Evolutionary conservation across 2,329 filamentous ascomycete species (phyloP).

Genomic region (Blastomyces parvus): DNA sequence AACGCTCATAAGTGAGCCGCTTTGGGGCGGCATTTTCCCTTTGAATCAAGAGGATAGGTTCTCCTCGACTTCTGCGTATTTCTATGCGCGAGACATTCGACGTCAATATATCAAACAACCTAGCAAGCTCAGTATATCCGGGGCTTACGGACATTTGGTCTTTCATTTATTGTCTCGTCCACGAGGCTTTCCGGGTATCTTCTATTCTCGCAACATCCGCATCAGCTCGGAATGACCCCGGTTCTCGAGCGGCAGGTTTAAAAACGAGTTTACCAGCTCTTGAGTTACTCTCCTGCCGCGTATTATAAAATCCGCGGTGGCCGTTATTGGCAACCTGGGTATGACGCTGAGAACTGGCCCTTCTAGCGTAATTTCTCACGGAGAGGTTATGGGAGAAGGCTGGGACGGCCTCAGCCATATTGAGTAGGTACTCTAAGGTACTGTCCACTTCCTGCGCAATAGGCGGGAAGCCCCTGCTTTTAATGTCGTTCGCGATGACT

Average conservation of each 20-base stretch:
- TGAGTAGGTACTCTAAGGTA: background rate
- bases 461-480: background rate
- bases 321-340: background rate
- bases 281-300: background rate
- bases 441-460: background rate
- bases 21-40: background rate
- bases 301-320: background rate
- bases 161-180: background rate
- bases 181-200: background rate
- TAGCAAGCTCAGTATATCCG: background rate
- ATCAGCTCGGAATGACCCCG: background rate
- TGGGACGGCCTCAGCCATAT: background rate
- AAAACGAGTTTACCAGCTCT: background rate
- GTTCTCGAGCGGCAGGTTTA: background rate
- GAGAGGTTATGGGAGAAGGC: background rate
- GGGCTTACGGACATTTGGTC: background rate
- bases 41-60: background rate
- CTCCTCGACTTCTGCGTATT: background rate
- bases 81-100: background rate
- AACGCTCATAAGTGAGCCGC: background rate
- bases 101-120: background rate
- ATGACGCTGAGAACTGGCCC: background rate
- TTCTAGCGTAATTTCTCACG: background rate
- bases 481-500: background rate
- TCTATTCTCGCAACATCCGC: background rate